Conservation (phyloP, 2,329 filamentous ascomycete genomes). For the Zasmidium angulare region DNA sequence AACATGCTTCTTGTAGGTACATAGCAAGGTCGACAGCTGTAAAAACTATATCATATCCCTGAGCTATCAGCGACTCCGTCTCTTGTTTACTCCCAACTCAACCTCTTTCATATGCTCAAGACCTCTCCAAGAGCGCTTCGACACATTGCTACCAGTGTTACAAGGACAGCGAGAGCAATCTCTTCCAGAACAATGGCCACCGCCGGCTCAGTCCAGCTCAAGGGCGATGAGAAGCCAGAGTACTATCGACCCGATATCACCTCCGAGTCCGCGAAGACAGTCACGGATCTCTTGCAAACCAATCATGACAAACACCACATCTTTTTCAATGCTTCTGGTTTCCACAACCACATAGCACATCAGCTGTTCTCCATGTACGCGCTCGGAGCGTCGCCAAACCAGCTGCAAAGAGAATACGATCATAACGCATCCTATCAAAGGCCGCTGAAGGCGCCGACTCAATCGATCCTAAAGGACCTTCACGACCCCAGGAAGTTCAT, state of each 20-base stretch:
- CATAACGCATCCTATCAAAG: conserved; percentile 68
- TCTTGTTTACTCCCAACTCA: not conserved
- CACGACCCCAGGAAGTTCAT: conserved; percentile 57
- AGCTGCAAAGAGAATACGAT: conserved; percentile 65
- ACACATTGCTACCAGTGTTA: not conserved
- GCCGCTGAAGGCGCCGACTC: conserved; percentile 40
- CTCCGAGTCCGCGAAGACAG: conserved; percentile 58
- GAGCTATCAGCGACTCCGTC: too few species aligned
- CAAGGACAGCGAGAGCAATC: not conserved
- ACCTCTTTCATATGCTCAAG: not conserved
- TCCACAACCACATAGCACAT: conserved; percentile 81
- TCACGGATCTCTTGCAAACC: conserved; percentile 69
- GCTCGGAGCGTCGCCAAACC: conserved; percentile 62
- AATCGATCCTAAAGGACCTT: conserved; percentile 56
- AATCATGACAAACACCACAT: conserved; percentile 76
- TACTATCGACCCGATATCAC: conserved; percentile 50
- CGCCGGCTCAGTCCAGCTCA: conserved; percentile 48
- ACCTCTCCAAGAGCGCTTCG: not conserved
- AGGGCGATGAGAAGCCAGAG: conserved; percentile 44
- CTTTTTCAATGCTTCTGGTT: conserved; percentile 73
- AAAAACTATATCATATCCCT: too few species aligned
- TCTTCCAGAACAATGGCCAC: conserved; percentile 50
- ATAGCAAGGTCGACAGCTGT: not conserved
- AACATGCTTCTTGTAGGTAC: not conserved
- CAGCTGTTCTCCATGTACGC: conserved; percentile 75